Evolutionary conservation across 2,329 filamentous ascomycete genomes (phyloP).

Genomic region (Neoarthrinium moseri): DNA sequence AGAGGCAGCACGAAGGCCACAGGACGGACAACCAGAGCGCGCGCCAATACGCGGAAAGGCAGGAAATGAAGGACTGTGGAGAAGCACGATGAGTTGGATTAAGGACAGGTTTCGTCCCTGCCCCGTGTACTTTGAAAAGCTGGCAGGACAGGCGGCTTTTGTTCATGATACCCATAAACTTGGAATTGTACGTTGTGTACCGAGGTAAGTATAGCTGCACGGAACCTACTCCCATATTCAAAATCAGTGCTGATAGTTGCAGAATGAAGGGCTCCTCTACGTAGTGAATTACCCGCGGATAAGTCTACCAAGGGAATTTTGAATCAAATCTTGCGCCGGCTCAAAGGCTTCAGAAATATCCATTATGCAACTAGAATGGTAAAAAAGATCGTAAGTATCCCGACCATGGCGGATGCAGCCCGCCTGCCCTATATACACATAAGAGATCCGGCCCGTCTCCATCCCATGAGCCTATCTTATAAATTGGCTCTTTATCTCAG

Average conservation of each 20-base stretch:
- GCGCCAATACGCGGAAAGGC: conserved; percentile 4
- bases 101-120: background rate
- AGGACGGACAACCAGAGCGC: conserved; percentile 1
- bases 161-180: too few relatives aligned
- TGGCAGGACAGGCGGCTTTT: too few relatives aligned
- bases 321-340: too few relatives aligned
- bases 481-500: background rate
- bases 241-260: too few relatives aligned
- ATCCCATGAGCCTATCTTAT: background rate
- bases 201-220: too few relatives aligned
- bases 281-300: too few relatives aligned
- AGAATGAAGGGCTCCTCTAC: too few relatives aligned
- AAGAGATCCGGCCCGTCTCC: background rate
- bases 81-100: too few relatives aligned
- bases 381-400: background rate
- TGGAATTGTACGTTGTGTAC: too few relatives aligned
- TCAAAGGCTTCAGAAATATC: too few relatives aligned
- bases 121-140: background rate
- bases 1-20: conserved; percentile 6
- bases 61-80: conserved; percentile 6
- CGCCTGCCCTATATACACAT: conserved; percentile 1
- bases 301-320: too few relatives aligned
- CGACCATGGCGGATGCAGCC: background rate
- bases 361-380: conserved; percentile 6
- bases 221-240: too few relatives aligned